phyloP scores from a whole-genome alignment of 768 basidiomycete genomes.

The Phaffia tasmanica region DNA sequence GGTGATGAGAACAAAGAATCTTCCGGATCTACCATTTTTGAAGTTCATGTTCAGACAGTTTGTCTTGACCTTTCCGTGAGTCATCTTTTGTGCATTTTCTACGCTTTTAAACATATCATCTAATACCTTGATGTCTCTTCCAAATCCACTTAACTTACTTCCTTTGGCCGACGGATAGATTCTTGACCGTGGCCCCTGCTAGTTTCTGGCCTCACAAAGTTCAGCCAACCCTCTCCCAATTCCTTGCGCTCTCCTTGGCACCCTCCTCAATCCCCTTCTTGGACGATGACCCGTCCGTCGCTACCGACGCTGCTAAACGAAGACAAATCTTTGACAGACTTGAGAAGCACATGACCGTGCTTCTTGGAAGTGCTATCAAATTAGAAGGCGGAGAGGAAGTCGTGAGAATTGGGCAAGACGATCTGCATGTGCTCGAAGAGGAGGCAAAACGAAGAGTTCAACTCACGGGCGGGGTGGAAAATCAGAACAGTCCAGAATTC shows the following conservation, averaged over 20 bases:
- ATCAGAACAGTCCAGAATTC: slow-evolving; percentile 45
- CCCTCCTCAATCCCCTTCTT: slow-evolving; percentile 45
- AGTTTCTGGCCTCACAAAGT: slow-evolving; percentile 90
- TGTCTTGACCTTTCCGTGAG: slow-evolving; percentile 71
- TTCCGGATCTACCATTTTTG: slow-evolving; percentile 52
- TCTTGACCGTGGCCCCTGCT: slow-evolving; percentile 75
- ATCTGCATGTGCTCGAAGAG: slow-evolving; percentile 65
- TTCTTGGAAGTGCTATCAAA: slow-evolving; percentile 72
- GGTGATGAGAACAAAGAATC: slow-evolving; percentile 19
- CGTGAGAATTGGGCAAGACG: slow-evolving; percentile 73
- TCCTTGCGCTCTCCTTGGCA: slow-evolving; percentile 61
- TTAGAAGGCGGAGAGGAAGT: slow-evolving; percentile 64
- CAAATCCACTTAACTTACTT: too few species aligned
- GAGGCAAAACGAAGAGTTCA: slow-evolving; percentile 50
- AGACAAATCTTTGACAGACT: slow-evolving; percentile 62
- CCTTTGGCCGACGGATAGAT: slow-evolving; percentile 36
- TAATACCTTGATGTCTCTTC: too few species aligned
- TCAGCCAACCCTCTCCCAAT: slow-evolving; percentile 79
- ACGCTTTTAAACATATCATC: too few species aligned
- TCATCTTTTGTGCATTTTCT: neutral
- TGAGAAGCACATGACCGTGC: slow-evolving; percentile 72
- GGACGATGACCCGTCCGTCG: slow-evolving; percentile 29
- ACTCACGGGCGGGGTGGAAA: slow-evolving; percentile 36
- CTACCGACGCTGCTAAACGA: slow-evolving; percentile 43
- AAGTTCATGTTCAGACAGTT: slow-evolving; percentile 85